phyloP scores from a whole-genome alignment of 129 eudicot species.

The Artemisia annua region DNA sequence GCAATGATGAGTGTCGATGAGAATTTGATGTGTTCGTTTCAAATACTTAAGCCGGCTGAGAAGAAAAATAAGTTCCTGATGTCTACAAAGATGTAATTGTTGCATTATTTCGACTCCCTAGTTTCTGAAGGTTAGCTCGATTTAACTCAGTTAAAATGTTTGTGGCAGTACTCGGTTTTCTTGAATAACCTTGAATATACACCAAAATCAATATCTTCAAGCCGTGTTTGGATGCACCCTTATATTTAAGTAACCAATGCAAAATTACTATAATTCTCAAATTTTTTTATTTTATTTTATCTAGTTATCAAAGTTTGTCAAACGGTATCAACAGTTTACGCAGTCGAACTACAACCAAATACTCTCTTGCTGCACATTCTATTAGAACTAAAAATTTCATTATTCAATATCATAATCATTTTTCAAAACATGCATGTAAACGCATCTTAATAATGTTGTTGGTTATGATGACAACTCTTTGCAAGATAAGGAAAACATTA shows the following conservation, averaged over 20 bases:
- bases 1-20: conserved; percentile 90
- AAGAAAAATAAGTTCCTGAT: conserved; percentile 69
- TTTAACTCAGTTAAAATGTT: neutral
- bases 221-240: no score
- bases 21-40: conserved; percentile 83
- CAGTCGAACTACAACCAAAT: no score
- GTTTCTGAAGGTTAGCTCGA: conserved; percentile 35
- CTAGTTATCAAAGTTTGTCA: no score
- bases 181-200: neutral
- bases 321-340: no score
- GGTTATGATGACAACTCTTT: neutral
- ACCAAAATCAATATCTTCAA: neutral
- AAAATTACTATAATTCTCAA: no score
- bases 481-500: no score
- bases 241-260: no score
- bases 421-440: no score
- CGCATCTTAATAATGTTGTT: neutral
- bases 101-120: conserved; percentile 1
- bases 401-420: no score
- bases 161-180: neutral
- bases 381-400: no score
- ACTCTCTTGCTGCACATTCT: no score
- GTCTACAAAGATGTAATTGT: conserved; percentile 69
- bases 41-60: conserved; percentile 89
- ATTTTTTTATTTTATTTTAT: no score